Base-by-base conservation (phyloP, 2,329 filamentous ascomycete genomes). In the Shiraia sp. region DNA sequence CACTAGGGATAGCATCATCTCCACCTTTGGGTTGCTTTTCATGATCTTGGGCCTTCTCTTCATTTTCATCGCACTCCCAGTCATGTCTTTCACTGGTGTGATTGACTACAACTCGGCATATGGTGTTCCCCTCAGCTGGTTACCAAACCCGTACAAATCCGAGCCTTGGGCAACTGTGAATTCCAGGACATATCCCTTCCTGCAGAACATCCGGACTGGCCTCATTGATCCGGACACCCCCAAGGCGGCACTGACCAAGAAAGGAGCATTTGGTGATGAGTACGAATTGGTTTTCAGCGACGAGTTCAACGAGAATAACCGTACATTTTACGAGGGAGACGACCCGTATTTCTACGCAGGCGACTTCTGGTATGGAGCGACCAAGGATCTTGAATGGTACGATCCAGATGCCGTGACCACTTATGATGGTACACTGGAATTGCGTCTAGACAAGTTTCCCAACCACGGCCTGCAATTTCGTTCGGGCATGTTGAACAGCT, bases 301-400 rank as follows among this genome's bases (percentile, higher is more conserved):
- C 43, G 79, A 81, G 47, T 81, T 81, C 62, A 80, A 79, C 45
- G 63, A 71, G 7, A 61, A 73, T 27, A 76, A 76, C 38, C 66
- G 78, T 22, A 78, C 77, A 0, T 81, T 81, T 52, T 81, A 79
- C 47, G 70, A 73, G 22, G 78, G 77, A n/a, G 79, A 81, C 48
- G 79, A 81, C 51, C 76, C 78, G 1, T 81, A 75, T 57, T 81
- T 75, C 69, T 75, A 67, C 24, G 77, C 74, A 10, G 71, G 73
- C 10, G 71, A 81, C 49, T 65, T 79, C 33, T 80, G 79, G 75
- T 81, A 81, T 59, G 76, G 74, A 30, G 75, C 74, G 6, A 79
- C 76, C 3, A 57, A 71, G 38, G 76, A 79, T 56, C 46, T 78
- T 36, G 75, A 78, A 58, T 72, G 77, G 77, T 73, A 80, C 59